phyloP scores from a whole-genome alignment of 805 yeast species.

The Spathaspora girioi region DNA sequence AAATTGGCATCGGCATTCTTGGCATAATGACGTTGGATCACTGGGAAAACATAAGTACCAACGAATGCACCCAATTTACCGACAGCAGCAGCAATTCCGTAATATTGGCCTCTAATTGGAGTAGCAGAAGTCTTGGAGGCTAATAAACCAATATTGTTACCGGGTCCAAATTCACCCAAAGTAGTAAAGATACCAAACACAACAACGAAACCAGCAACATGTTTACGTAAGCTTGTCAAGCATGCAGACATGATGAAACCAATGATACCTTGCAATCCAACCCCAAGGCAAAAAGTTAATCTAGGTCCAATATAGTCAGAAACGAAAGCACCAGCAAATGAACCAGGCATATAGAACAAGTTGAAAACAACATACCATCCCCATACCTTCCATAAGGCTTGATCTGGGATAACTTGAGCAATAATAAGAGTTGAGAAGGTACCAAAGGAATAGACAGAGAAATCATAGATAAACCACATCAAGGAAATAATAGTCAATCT shows the following conservation, averaged over 20 bases:
- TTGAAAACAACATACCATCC: constrained; percentile 93
- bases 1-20: constrained; percentile 26
- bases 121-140: constrained; percentile 87
- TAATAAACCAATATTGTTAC: constrained; percentile 84
- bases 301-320: constrained; percentile 95
- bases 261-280: constrained; percentile 66
- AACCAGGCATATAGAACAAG: constrained; percentile 86
- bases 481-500: constrained; percentile 66
- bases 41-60: constrained; percentile 87
- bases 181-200: constrained; percentile 85
- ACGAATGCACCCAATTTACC: constrained; percentile 93
- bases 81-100: constrained; percentile 85
- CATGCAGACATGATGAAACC: constrained; percentile 83
- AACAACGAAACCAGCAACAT: constrained; percentile 77
- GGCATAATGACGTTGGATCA: constrained; percentile 58
- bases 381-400: constrained; percentile 66
- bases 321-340: constrained; percentile 77
- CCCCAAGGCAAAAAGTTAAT: constrained; percentile 67
- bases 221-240: constrained; percentile 49
- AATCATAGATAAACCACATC: constrained; percentile 91
- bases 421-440: constrained; percentile 76
- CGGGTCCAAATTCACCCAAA: constrained; percentile 92
- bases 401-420: constrained; percentile 51
- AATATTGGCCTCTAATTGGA: constrained; percentile 85
- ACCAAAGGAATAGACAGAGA: constrained; percentile 83